Conservation (phyloP, 495 filamentous ascomycete species). For the Tuber brumale region DNA sequence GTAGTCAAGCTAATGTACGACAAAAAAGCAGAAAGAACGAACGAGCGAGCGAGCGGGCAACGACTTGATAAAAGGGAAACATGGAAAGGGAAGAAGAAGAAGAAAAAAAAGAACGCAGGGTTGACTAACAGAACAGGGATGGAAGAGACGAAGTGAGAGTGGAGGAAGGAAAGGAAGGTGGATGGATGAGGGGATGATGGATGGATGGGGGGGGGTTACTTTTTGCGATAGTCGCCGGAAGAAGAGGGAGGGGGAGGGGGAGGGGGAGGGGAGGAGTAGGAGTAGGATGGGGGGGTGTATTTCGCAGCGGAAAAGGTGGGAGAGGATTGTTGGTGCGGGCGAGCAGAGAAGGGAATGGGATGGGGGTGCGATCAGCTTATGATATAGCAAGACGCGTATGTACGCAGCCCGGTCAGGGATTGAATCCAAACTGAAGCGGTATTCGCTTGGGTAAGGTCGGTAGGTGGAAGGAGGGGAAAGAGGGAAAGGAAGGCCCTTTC, state of each 20-base stretch:
- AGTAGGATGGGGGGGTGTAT: constrained; percentile 22
- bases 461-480: constrained; percentile 6
- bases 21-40: not conserved
- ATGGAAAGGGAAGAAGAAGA: constrained; percentile 2
- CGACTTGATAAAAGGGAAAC: not conserved
- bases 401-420: constrained; percentile 38
- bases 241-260: constrained; percentile 2
- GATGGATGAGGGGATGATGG: constrained; percentile 16
- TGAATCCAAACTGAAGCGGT: constrained; percentile 18
- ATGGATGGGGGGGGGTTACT: constrained; percentile 8
- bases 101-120: constrained; percentile 13
- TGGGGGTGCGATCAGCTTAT: constrained; percentile 37
- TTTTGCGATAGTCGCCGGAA: constrained; percentile 3
- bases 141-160: constrained; percentile 20
- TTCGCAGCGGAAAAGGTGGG: constrained; percentile 35
- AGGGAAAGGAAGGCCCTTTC: constrained; percentile 17
- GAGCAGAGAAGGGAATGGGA: constrained; percentile 21
- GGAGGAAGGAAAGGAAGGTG: constrained; percentile 15
- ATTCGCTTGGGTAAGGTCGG: constrained; percentile 14
- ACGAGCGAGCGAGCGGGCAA: not conserved
- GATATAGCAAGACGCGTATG: constrained; percentile 33
- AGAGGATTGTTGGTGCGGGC: constrained; percentile 33
- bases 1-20: not conserved
- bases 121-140: constrained; percentile 24
- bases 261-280: constrained; percentile 10